A percentile compares a stretch with the other conserved stretches of the same genome.
These are phyloP conservation scores for Metschnikowia cubensis DNA, from an alignment of 805 yeast species.

Conservation along the genomic window DNA sequence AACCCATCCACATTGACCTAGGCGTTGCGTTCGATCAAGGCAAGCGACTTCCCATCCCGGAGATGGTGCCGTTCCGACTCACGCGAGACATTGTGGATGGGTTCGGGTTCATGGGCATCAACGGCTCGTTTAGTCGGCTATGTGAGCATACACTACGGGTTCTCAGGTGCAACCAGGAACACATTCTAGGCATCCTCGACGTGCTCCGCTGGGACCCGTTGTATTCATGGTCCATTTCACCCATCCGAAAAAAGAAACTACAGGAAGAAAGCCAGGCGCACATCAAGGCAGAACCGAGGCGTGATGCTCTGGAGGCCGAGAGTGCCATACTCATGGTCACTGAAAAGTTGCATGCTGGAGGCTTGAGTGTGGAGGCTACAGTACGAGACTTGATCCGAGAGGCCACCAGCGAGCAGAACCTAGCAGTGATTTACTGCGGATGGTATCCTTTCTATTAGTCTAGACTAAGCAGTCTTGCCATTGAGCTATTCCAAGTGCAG, in stretches of 20 bases:
- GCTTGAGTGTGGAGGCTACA: slow-evolving; percentile 76
- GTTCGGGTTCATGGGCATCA: slow-evolving; percentile 80
- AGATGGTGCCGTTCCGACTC: slow-evolving; percentile 86
- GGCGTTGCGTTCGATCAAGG: slow-evolving; percentile 98
- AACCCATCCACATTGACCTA: slow-evolving; percentile 91
- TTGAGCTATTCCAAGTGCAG: too few relatives aligned
- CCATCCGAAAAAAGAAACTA: slow-evolving; percentile 54
- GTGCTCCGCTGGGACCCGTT: slow-evolving; percentile 90
- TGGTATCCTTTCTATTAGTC: slow-evolving; percentile 71
- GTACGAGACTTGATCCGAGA: slow-evolving; percentile 77
- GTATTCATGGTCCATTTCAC: slow-evolving; percentile 87
- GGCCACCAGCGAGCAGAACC: slow-evolving; percentile 63
- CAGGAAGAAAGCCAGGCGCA: slow-evolving; percentile 37
- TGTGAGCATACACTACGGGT: slow-evolving; percentile 73
- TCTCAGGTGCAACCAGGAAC: slow-evolving; percentile 59
- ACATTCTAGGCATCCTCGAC: slow-evolving; percentile 76
- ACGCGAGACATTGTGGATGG: slow-evolving; percentile 92
- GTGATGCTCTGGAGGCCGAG: slow-evolving; percentile 67
- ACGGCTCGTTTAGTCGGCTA: slow-evolving; percentile 69
- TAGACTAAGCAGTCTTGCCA: background rate
- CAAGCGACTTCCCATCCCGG: slow-evolving; percentile 77
- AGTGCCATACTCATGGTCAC: slow-evolving; percentile 72
- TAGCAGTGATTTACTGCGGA: slow-evolving; percentile 76
- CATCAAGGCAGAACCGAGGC: slow-evolving; percentile 20
- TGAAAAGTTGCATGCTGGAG: slow-evolving; percentile 61